phyloP scores from a whole-genome alignment of 805 yeast species.

The Ogataea methanolica region DNA sequence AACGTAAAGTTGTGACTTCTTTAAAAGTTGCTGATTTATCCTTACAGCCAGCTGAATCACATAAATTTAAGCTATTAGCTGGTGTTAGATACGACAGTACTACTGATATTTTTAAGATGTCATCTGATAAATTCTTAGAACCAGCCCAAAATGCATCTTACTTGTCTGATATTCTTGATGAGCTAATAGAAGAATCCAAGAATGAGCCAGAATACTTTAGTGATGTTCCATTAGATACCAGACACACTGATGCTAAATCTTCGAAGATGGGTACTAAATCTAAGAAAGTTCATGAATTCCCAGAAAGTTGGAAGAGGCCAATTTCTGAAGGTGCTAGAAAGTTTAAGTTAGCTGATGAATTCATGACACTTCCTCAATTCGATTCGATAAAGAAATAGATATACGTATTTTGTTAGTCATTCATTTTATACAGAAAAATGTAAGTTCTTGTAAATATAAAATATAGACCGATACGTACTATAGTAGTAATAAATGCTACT shows the following conservation, averaged over 20 bases:
- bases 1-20: conserved; percentile 60
- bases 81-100: conserved; percentile 70
- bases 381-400: not conserved
- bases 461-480: no score
- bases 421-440: no score
- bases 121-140: conserved; percentile 62
- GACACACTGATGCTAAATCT: conserved; percentile 53
- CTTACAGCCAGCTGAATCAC: conserved; percentile 48
- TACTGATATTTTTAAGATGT: conserved; percentile 56
- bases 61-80: conserved; percentile 74
- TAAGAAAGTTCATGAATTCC: conserved; percentile 48
- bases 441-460: not conserved
- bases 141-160: conserved; percentile 83
- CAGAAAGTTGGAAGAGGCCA: conserved; percentile 75
- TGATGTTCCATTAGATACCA: conserved; percentile 78
- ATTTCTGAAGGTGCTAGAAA: conserved; percentile 59
- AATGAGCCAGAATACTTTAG: conserved; percentile 55
- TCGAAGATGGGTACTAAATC: conserved; percentile 35
- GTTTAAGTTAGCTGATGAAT: conserved; percentile 22
- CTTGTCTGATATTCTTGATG: conserved; percentile 58
- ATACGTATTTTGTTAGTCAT: not conserved
- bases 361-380: conserved; percentile 12
- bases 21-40: conserved; percentile 51
- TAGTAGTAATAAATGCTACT: no score
- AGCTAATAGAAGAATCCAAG: conserved; percentile 60